These are phyloP conservation scores for Fennellomyces sp. DNA, from an alignment of 371 early-diverging fungal species.

Conservation along the genomic window DNA sequence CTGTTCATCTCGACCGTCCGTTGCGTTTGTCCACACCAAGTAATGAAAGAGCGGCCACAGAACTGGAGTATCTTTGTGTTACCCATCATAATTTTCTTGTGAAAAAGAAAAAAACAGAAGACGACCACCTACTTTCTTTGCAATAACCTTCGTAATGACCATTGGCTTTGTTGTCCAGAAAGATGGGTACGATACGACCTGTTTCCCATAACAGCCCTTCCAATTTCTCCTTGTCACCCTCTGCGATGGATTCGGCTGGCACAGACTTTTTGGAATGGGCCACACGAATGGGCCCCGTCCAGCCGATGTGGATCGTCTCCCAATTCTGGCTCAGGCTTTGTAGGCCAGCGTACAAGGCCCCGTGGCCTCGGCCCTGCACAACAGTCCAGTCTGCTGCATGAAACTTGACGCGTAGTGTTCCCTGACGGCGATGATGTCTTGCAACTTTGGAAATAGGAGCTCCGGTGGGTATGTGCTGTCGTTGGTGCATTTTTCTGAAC, in stretches of 20 bases:
- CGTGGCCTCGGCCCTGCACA: constrained; percentile 60
- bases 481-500: constrained; percentile 4
- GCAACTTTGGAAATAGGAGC: constrained; percentile 41
- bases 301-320: constrained; percentile 67
- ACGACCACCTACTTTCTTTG: constrained; percentile 67
- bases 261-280: constrained; percentile 15
- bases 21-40: constrained; percentile 81
- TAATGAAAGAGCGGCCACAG: constrained; percentile 87
- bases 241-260: constrained; percentile 7
- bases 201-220: constrained; percentile 43
- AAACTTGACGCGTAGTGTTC: constrained; percentile 41
- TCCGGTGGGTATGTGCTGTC: not conserved
- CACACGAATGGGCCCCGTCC: constrained; percentile 51
- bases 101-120: too few relatives aligned
- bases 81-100: not conserved
- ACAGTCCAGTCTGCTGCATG: constrained; percentile 35
- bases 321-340: constrained; percentile 44
- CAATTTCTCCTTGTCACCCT: constrained; percentile 29
- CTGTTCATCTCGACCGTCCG: constrained; percentile 63
- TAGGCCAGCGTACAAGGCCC: constrained; percentile 72
- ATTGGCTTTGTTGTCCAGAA: constrained; percentile 69
- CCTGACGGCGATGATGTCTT: constrained; percentile 37
- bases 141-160: constrained; percentile 88
- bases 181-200: constrained; percentile 66
- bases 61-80: constrained; percentile 1